These are phyloP conservation scores for Beauveria sp. DNA, from an alignment of 2,329 filamentous ascomycete genomes.

Conservation along the genomic window DNA sequence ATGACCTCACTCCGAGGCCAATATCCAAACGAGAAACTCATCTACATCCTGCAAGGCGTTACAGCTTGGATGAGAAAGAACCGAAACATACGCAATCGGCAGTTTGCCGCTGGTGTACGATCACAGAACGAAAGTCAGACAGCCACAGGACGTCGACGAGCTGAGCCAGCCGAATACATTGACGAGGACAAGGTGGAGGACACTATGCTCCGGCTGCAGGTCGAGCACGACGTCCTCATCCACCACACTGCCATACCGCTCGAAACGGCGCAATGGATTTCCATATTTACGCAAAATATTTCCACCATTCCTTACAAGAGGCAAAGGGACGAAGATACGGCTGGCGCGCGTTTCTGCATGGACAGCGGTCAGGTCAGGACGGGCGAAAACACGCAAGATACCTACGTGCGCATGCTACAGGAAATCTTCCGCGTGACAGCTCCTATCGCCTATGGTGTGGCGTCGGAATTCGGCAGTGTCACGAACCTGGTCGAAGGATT, in stretches of 20 bases:
- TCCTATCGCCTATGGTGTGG: constrained; percentile 63
- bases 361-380: constrained; percentile 67
- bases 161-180: constrained; percentile 38
- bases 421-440: constrained; percentile 66
- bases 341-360: constrained; percentile 67
- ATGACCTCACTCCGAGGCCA: constrained; percentile 45
- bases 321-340: constrained; percentile 39
- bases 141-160: constrained; percentile 31
- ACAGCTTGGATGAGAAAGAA: constrained; percentile 61
- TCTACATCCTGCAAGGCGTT: constrained; percentile 69
- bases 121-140: constrained; percentile 22
- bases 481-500: constrained; percentile 52
- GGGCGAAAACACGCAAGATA: constrained; percentile 58
- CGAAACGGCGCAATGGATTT: constrained; percentile 67
- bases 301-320: constrained; percentile 66
- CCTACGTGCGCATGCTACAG: constrained; percentile 68
- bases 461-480: constrained; percentile 51
- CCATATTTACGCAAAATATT: constrained; percentile 69
- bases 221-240: constrained; percentile 57
- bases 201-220: constrained; percentile 61
- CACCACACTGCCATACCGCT: constrained; percentile 56
- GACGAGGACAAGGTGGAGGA: constrained; percentile 65
- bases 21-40: constrained; percentile 45
- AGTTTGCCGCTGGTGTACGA: constrained; percentile 59
- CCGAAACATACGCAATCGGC: constrained; percentile 56